Conservation (phyloP, 169 alveolate species). For the Cryptosporidium meleagridis region DNA sequence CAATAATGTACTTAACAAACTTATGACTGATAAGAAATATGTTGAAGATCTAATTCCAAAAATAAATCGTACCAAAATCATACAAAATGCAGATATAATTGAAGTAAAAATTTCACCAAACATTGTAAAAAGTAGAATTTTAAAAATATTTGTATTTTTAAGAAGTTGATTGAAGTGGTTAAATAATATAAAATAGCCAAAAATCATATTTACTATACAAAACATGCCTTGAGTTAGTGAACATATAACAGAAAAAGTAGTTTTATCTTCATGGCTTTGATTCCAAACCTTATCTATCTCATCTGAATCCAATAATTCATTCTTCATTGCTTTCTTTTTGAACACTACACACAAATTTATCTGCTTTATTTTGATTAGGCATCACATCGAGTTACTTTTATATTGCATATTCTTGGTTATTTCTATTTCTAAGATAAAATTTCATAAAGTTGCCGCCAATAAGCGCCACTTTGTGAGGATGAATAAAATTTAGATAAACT, state of each 20-base stretch:
- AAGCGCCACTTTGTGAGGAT: background rate
- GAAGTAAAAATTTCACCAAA: constrained; percentile 38
- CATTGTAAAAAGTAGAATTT: constrained; percentile 7
- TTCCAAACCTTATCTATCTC: constrained; percentile 18
- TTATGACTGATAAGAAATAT: constrained; percentile 19
- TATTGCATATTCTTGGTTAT: background rate
- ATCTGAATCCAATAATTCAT: background rate
- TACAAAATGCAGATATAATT: background rate
- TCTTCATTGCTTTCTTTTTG: no score
- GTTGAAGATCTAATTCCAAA: constrained; percentile 55
- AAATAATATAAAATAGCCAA: constrained; percentile 38
- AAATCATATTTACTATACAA: constrained; percentile 25
- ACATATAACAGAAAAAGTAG: background rate
- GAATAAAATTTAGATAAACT: background rate
- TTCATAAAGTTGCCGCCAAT: background rate
- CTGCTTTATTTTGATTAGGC: background rate
- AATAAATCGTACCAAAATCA: constrained; percentile 19
- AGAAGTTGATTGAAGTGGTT: background rate
- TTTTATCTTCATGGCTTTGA: constrained; percentile 22
- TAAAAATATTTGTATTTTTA: background rate
- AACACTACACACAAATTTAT: background rate
- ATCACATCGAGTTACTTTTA: background rate
- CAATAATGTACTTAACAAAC: background rate
- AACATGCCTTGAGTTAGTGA: constrained; percentile 8
- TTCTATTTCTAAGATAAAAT: no score